Percentiles rank a stretch among this genome's conserved stretches.
These are phyloP conservation scores for Moesziomyces aphidis DNA, from an alignment of 1,284 basidiomycete species.

Conservation along the genomic window DNA sequence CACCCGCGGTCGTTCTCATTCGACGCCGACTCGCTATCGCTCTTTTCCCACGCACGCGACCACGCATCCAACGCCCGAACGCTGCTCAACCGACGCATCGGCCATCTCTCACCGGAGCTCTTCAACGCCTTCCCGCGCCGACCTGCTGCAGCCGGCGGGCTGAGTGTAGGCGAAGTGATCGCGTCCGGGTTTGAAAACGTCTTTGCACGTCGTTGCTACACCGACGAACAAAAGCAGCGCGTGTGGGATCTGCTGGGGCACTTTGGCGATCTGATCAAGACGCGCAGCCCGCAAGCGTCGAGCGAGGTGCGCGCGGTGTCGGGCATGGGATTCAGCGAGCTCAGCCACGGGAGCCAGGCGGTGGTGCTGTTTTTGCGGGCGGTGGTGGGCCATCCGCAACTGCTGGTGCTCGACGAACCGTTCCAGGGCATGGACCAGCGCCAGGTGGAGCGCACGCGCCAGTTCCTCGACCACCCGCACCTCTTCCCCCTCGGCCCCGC, in stretches of 20 bases:
- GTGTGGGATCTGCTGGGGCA: slow-evolving; percentile 27
- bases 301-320: background rate
- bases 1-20: slow-evolving; percentile 89
- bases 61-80: slow-evolving; percentile 56
- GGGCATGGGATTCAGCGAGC: slow-evolving; percentile 28
- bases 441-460: slow-evolving; percentile 48
- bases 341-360: slow-evolving; percentile 59
- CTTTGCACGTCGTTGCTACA: slow-evolving; percentile 43
- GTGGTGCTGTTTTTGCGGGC: slow-evolving; percentile 62
- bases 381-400: slow-evolving; percentile 51
- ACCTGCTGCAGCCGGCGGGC: slow-evolving; percentile 46
- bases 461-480: slow-evolving; percentile 47
- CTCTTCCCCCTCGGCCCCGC: slow-evolving; percentile 14
- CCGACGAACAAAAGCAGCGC: slow-evolving; percentile 21
- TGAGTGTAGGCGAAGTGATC: slow-evolving; percentile 58
- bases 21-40: slow-evolving; percentile 53
- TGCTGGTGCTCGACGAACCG: slow-evolving; percentile 65
- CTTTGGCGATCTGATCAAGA: slow-evolving; percentile 55
- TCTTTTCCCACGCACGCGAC: slow-evolving; percentile 57
- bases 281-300: background rate
- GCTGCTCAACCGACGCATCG: slow-evolving; percentile 67
- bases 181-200: slow-evolving; percentile 62
- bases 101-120: slow-evolving; percentile 88
- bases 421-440: slow-evolving; percentile 64
- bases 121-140: slow-evolving; percentile 83